Evolutionary conservation across 148 eudicot species (phyloP), one percentile per base, ranked within the genome.

Genomic region (Oxyria digyna): DNA sequence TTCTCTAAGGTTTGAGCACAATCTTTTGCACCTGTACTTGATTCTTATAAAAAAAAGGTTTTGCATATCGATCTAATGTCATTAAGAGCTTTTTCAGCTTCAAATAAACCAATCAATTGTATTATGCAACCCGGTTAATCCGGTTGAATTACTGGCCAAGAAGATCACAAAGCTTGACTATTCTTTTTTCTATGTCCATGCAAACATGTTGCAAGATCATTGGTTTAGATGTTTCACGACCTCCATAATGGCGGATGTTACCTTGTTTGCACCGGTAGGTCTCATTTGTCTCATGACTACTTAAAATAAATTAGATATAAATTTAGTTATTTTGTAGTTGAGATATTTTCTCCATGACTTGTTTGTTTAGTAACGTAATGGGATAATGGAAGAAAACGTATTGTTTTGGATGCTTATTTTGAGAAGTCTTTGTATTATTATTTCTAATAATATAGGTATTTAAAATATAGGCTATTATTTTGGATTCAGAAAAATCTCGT

Each of bases 201-300:
- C 97, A 38, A 91, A 91, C 78, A 91, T 91, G 97, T 84, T 91
- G 67, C 97, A 91, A 75, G 96, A 91, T 74, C 97, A 91, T 46
- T 84, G 97, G 29, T 88, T 88, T 75, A 81, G 97, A 85, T 91
- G n/a, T 91, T 91, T 69, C 97, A 88, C 72, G 96, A 91, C 73
- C 88, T 91, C 72, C 96, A 96, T 33, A 91, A 88, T 71, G 96
- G 97, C 57, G 97, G 96, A 68, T 91, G 96, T 80, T 77, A 91
- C 73, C 97, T 91, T 83, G 97, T 91, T 31, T 91, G 97, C 80
- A 91, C 97, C 62, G 97, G 97, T 91, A 83, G 40, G 73, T 40
- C n/a, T n/a, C n/a, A n/a, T n/a, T n/a, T n/a, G n/a, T n/a, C n/a
- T n/a, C n/a, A n/a, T n/a, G n/a, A n/a, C n/a, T n/a, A n/a, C n/a